phyloP scores from a whole-genome alignment of 768 basidiomycete genomes.

The Plicaturopsis crispa region DNA sequence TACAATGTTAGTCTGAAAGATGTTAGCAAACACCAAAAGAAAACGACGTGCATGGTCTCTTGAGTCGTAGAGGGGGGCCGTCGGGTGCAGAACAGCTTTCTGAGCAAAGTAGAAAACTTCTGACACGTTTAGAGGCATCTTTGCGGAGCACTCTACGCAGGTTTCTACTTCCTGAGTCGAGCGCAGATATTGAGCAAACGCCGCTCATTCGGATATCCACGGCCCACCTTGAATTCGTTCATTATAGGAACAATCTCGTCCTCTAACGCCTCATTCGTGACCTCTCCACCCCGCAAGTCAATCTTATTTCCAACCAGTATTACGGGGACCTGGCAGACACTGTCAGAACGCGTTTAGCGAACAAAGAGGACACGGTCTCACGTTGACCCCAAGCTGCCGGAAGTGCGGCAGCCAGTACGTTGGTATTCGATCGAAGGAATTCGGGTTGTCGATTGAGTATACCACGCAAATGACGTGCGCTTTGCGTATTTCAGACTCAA shows the following conservation, averaged over 20 bases:
- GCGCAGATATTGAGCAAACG: too few species aligned
- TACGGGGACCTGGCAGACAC: slow-evolving; percentile 68
- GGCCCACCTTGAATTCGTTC: slow-evolving; percentile 95
- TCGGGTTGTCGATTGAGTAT: slow-evolving; percentile 93
- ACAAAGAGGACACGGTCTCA: slow-evolving; percentile 23
- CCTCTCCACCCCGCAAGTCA: slow-evolving; percentile 86
- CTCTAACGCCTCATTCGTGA: slow-evolving; percentile 90
- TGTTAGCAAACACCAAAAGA: slow-evolving; percentile 3
- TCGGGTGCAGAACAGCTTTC: slow-evolving; percentile 95
- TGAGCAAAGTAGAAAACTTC: slow-evolving; percentile 99
- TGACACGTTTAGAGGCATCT: slow-evolving; percentile 83
- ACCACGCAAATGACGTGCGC: slow-evolving; percentile 98
- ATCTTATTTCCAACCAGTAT: slow-evolving; percentile 99
- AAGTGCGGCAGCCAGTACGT: slow-evolving; percentile 97
- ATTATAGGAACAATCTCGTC: slow-evolving; percentile 96
- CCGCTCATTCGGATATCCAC: not conserved
- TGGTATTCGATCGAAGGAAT: slow-evolving; percentile 96
- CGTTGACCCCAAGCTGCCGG: slow-evolving; percentile 92
- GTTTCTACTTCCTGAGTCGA: slow-evolving; percentile 89
- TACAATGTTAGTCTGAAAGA: slow-evolving; percentile 7
- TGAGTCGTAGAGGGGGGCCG: slow-evolving; percentile 94
- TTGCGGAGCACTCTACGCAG: slow-evolving; percentile 95
- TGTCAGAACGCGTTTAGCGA: slow-evolving; percentile 5
- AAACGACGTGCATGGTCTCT: slow-evolving; percentile 74
- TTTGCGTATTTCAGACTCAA: slow-evolving; percentile 92